Evolutionary conservation across 2,329 filamentous ascomycete genomes (phyloP), one percentile per base, ranked within the genome.

Genomic region (Trichoderma citrinoviride): DNA sequence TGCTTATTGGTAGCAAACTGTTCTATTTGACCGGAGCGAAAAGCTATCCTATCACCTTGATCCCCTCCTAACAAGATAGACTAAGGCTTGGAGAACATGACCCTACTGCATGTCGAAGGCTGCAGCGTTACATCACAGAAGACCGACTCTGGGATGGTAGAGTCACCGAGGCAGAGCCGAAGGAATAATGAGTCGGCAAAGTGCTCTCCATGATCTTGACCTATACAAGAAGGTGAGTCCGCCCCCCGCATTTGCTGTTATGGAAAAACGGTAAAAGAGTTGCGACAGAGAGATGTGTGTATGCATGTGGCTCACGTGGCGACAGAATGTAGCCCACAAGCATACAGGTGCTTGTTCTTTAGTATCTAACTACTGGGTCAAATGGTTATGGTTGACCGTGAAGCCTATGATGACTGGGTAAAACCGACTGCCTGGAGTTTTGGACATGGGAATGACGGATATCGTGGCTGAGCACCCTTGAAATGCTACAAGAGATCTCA

Each of bases 171-270:
- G 47, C 58, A 61, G 58, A 61, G 58, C 58, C 58, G 49, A 61
- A 47, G 15, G 19, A 54, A 58, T 3, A 33, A 21, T 7, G 21
- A 23, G 33, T 2, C 41, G 17, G 8, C 0, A 37, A 37, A 46
- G 25, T 12, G 23, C n/a, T 27, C n/a, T 14, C 23, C 23, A 40
- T 17, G 44, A 46, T 37, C 46, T 52, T 50, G 58, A 49, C 58
- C 58, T 44, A 61, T 61, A 61, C 46, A 44, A 61, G 58, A 61
- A 61, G 58, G 58, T 61, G 29, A 61, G 40, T 37, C 33, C 21
- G 15, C 15, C 23, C 15, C 41, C 37, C 17, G 5, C 40, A 17
- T 23, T 21, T 41, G 49, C n/a, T 52, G 5, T 52, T 23, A 47
- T n/a, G 23, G 19, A n/a, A 21, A 29, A 57, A 21, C 25, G 41